phyloP scores from a whole-genome alignment of 768 basidiomycete genomes.

The Calocybe indica region DNA sequence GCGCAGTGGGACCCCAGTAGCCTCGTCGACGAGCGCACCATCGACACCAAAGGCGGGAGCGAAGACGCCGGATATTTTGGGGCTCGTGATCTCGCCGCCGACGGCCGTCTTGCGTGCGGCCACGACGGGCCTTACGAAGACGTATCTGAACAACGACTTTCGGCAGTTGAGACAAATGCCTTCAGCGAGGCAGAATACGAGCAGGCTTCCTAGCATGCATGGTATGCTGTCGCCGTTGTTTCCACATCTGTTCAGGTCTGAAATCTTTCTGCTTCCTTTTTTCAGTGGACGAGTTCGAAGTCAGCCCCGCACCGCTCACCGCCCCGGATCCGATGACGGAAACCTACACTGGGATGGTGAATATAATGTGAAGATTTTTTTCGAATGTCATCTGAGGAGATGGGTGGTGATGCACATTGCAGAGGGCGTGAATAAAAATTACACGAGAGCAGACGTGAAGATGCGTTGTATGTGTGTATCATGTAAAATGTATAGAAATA shows the following conservation, averaged over 20 bases:
- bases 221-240: slow-evolving; percentile 28
- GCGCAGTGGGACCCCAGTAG: too few species aligned
- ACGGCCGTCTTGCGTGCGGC: slow-evolving; percentile 57
- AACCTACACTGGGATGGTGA: too few species aligned
- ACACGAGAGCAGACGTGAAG: too few species aligned
- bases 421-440: too few species aligned
- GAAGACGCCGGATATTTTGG: slow-evolving; percentile 43
- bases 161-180: slow-evolving; percentile 65
- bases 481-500: too few species aligned
- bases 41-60: slow-evolving; percentile 42
- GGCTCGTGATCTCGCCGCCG: slow-evolving; percentile 56
- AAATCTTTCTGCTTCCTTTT: not conserved
- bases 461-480: too few species aligned
- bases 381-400: too few species aligned
- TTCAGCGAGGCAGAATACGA: slow-evolving; percentile 74
- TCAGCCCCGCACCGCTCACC: not conserved
- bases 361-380: too few species aligned
- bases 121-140: slow-evolving; percentile 75
- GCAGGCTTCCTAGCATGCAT: slow-evolving; percentile 81
- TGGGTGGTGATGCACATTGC: too few species aligned
- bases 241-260: not conserved
- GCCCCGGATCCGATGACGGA: slow-evolving; percentile 30
- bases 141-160: slow-evolving; percentile 77
- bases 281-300: not conserved
- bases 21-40: slow-evolving; percentile 14